A percentile compares a stretch with the other conserved stretches of the same genome.
phyloP scores from a whole-genome alignment of 108 stramenopile species.

The Hondaea fermentalgiana region DNA sequence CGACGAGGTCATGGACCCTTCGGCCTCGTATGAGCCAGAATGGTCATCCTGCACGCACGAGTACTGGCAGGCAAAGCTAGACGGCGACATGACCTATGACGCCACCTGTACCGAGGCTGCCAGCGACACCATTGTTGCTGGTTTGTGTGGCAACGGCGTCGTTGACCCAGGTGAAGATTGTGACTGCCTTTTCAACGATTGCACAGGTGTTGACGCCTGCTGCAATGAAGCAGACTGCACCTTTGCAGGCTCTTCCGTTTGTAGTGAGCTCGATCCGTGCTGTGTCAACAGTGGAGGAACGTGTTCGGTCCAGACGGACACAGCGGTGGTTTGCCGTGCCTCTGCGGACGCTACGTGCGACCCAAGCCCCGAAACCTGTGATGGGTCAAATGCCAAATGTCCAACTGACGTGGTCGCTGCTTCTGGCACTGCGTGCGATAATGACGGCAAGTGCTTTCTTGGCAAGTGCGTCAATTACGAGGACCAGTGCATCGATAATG shows the following conservation, averaged over 20 bases:
- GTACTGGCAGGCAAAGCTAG: neutral
- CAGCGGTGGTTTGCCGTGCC: neutral
- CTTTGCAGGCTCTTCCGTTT: neutral
- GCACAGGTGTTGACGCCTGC: neutral
- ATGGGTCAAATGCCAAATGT: neutral
- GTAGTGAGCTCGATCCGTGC: neutral
- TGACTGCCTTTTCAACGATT: neutral
- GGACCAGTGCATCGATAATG: neutral
- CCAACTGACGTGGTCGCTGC: neutral
- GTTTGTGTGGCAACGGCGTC: neutral
- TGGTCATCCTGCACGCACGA: neutral
- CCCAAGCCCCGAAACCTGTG: neutral
- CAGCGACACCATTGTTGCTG: neutral
- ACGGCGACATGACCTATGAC: neutral
- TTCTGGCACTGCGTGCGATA: neutral
- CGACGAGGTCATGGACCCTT: neutral
- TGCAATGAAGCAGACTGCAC: neutral
- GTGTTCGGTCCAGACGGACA: neutral
- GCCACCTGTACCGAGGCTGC: neutral
- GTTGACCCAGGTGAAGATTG: neutral
- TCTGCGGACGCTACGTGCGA: neutral
- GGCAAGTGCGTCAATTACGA: neutral
- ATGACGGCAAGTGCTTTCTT: neutral
- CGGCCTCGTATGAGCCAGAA: neutral
- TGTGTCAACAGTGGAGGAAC: neutral